These are phyloP conservation scores for Talaromyces amestolkiae DNA, from an alignment of 2,329 filamentous ascomycete genomes.

Conservation along the genomic window DNA sequence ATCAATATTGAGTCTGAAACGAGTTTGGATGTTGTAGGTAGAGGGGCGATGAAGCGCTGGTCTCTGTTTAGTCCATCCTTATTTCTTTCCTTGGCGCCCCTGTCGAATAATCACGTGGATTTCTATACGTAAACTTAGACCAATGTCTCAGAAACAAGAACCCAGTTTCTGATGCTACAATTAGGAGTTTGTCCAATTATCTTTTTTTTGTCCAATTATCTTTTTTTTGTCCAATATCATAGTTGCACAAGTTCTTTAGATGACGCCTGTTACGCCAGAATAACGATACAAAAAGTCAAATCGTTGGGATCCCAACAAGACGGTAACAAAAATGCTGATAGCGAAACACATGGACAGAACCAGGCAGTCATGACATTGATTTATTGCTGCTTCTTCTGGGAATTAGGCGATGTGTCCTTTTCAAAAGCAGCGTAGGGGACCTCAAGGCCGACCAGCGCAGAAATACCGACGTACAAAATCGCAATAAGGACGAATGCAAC, in stretches of 20 bases:
- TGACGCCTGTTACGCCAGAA: not conserved
- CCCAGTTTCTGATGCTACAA: not conserved
- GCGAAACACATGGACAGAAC: not conserved
- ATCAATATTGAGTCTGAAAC: not conserved
- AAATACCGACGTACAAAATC: conserved; percentile 76
- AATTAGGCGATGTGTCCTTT: conserved; percentile 87
- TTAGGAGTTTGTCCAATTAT: too few species aligned
- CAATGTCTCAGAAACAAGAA: conserved; percentile 1
- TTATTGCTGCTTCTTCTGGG: conserved; percentile 75
- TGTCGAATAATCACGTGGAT: conserved; percentile 10
- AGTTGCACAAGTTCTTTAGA: not conserved
- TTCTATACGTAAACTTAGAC: not conserved
- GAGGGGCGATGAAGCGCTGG: conserved; percentile 1
- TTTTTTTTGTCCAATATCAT: not conserved
- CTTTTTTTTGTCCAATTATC: too few species aligned
- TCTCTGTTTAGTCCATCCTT: conserved; percentile 4
- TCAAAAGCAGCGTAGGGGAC: conserved; percentile 94
- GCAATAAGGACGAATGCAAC: conserved; percentile 68
- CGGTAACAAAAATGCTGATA: not conserved
- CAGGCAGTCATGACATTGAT: not conserved
- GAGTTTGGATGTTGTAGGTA: not conserved
- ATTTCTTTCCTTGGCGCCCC: conserved; percentile 6
- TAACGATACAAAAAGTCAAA: conserved; percentile 5
- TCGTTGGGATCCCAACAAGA: conserved; percentile 2
- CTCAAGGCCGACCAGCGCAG: conserved; percentile 73